Evolutionary conservation across 495 filamentous ascomycete species (phyloP).

Genomic region (Hyaloscypha hepaticicola): DNA sequence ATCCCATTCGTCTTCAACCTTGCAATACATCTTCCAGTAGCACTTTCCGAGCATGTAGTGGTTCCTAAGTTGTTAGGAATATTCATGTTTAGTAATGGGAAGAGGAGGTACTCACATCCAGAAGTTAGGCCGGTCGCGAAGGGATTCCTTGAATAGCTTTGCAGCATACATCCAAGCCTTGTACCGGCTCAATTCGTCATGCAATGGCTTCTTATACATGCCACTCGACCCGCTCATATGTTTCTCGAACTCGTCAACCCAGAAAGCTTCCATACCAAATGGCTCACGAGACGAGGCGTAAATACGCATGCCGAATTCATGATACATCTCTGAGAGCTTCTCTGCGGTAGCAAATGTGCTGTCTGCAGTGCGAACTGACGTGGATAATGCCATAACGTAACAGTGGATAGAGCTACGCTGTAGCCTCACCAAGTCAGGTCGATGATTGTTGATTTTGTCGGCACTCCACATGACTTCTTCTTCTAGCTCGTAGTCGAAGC

Average conservation of each 20-base stretch:
- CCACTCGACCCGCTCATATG: slow-evolving; percentile 69
- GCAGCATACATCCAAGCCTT: slow-evolving; percentile 86
- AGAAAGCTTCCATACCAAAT: slow-evolving; percentile 84
- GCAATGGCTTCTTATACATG: slow-evolving; percentile 73
- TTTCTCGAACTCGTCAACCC: slow-evolving; percentile 68
- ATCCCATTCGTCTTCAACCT: slow-evolving; percentile 52
- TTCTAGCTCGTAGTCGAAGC: slow-evolving; percentile 87
- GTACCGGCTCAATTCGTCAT: slow-evolving; percentile 69
- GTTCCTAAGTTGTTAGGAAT: slow-evolving; percentile 48
- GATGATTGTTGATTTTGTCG: slow-evolving; percentile 90
- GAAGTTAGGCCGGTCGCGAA: slow-evolving; percentile 69
- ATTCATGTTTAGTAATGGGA: slow-evolving; percentile 1
- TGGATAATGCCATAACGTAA: slow-evolving; percentile 85
- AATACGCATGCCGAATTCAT: slow-evolving; percentile 84
- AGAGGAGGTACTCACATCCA: slow-evolving; percentile 72
- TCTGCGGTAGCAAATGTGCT: slow-evolving; percentile 58
- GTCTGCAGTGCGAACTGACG: slow-evolving; percentile 62
- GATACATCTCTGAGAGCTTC: slow-evolving; percentile 78
- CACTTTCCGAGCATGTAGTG: slow-evolving; percentile 93
- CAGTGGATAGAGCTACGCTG: slow-evolving; percentile 89
- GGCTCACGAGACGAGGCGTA: slow-evolving; percentile 91
- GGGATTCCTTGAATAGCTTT: slow-evolving; percentile 72
- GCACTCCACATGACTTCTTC: slow-evolving; percentile 93
- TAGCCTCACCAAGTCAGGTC: slow-evolving; percentile 65
- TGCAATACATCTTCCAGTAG: slow-evolving; percentile 88